Base-by-base conservation (phyloP, 2,329 filamentous ascomycete genomes). In the Diaporthe citrichinensis region DNA sequence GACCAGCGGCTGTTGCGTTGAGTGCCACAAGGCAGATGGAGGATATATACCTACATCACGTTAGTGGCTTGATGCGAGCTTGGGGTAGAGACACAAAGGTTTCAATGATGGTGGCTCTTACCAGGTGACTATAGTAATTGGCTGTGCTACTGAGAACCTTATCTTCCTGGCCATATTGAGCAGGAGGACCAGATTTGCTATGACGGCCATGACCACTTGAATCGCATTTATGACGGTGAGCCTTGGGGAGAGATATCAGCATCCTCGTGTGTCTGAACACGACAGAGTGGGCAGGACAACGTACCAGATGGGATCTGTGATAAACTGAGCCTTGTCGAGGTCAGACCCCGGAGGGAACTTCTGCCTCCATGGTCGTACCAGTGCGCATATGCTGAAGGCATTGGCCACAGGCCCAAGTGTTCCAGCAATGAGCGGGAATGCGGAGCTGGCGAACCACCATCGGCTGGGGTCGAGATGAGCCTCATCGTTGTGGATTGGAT, bases 401-500 rank as follows among this genome's bases (percentile, higher is more conserved):
- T 96, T 98, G 3, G 96, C 96, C 14, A 98, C 90, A 0, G 96
- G 96, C 0, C 95, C 95, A 3, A 97, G 89, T 0, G 95, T 95
- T 46, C 95, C 95, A 2, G 95, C 95, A 15, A 97, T 89, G 81
- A 98, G 91, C 44, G 94, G 94, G 77, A 96, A 92, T 14, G 89
- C 90, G 1, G 91, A 90, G 3, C 90, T 91, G 36, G 90, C 88
- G 79, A 92, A 89, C 90, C 90, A 93, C 90, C 90, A 92, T 28
- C 89, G 89, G 74, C 89, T 91, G 39, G 87, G 87, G 51, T 86
- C 80, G 23, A 88, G 81, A 78, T 88, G 85, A 15, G 82, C 81
- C 73, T 85, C 81, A 67, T 87, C 86, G 74, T 84, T 83, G 53
- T 82, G 80, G 71, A 85, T 82, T 8, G 71, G 58, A 5, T 55